Base-by-base conservation (phyloP, 495 filamentous ascomycete genomes). In the Jackrogersella multiformis region DNA sequence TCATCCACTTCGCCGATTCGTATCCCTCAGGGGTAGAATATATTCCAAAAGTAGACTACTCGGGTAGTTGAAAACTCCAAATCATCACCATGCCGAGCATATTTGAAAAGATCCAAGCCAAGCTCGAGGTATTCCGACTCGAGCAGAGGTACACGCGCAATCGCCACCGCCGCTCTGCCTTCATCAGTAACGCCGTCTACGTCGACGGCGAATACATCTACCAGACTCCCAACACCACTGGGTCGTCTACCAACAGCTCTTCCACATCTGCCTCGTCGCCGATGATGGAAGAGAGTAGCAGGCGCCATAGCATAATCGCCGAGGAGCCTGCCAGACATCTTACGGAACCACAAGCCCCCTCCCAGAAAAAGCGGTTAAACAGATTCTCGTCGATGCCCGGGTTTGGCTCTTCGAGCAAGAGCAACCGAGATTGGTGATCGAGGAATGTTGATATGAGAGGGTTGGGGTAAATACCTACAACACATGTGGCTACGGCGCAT, bases 151-250 rank as follows among this genome's bases (percentile, higher is more conserved):
- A 97, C 81, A 94, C 92, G 32, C 89, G 88, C 70, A 89, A 92
- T 75, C 90, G 91, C 69, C 74, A 84, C 56, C 88, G 92, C 64
- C 92, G 93, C 79, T 92, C 87, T 56, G 93, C 89, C 61, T 96
- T 96, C 78, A 87, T 90, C 75, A 89, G 86, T 60, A 92, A 92
- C 69, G 94, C 92, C 18, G 85, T 89, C 73, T 97, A 97, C 76
- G 89, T 97, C 69, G 90, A 96, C 76, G 92, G 92, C 75, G 94
- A 97, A 79, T 97, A 95, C 80, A 84, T 96, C 72, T 93, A 90
- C 80, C 77, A 80, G 54, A 80, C 78, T 0, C 81, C 79, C 61
- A 82, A 76, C 66, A 74, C 74, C n/a, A 84, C 82, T 6, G 82
- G 82, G 54, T 83, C 80, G 9, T 81, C 78, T 4, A 72, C 73